Conservation (phyloP, 805 yeast genomes). For the Suhomyces kilbournensis region DNA sequence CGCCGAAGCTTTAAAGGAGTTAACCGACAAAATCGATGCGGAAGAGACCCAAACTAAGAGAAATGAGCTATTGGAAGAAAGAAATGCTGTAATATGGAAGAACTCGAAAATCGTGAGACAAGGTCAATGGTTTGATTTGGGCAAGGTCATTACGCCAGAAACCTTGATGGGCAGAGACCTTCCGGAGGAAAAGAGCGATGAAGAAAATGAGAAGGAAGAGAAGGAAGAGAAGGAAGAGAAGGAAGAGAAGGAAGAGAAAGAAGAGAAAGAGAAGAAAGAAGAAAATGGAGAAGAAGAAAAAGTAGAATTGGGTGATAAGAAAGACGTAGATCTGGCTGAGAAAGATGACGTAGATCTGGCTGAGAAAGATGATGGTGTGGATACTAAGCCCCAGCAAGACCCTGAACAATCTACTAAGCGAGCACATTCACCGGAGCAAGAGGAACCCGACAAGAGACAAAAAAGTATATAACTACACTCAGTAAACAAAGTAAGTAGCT, state of each 20-base stretch:
- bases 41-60: conserved; percentile 7
- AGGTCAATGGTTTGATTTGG: conserved; percentile 27
- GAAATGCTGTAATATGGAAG: conserved; percentile 35
- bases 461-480: background rate
- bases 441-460: background rate
- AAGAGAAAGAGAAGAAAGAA: background rate
- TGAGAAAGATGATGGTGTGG: background rate
- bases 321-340: background rate
- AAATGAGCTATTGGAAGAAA: conserved; percentile 19
- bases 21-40: conserved; percentile 11
- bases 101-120: conserved; percentile 21
- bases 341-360: background rate
- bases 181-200: conserved; percentile 6
- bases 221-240: conserved; percentile 4
- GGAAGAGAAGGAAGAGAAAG: conserved; percentile 4
- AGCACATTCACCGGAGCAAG: background rate
- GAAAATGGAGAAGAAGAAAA: background rate
- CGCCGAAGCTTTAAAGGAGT: conserved; percentile 7
- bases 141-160: conserved; percentile 8
- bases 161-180: conserved; percentile 6
- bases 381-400: background rate
- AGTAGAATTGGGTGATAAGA: too few relatives aligned
- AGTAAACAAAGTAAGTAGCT: too few relatives aligned
- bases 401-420: background rate
- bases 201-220: conserved; percentile 5